Base-by-base conservation (phyloP, 2,329 filamentous ascomycete species). In the Aspergillus vadensis region DNA sequence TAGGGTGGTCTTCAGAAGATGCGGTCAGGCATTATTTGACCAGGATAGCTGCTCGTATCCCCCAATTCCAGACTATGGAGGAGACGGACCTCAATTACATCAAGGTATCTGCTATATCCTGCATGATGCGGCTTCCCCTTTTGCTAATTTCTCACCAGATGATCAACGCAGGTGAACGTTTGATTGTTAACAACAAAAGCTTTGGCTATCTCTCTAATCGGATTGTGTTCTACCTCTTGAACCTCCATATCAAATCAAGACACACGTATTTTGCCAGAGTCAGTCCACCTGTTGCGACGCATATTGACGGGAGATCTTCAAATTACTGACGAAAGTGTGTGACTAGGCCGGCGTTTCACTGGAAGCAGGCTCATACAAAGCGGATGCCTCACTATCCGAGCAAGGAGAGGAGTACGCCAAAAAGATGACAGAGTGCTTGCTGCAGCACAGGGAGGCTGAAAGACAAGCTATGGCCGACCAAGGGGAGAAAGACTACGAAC, bases 211-310 rank as follows among this genome's bases (percentile, higher is more conserved):
- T 99, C 32, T 96, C 93, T 0, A 93, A 99, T 75, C 88, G 95
- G 62, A 99, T 99, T 67, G 94, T 99, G 58, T 99, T 99, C 78
- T 99, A 98, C 76, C 86, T 99, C 50, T 91, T 97, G 72, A 99
- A 99, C 72, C 83, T 98, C 23, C 95, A 99, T 77, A 97, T 97
- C 82, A 98, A 99, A 77, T 90, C 90, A 52, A 87, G 94, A 59
- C 91, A 91, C 64, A 98, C 92, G 6, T 98, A 96, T 77, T 98
- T 98, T 75, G 93, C 89, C 51, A 86, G 94, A 64, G 89, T 80
- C 69, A 61, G 76, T 65, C 12, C 43, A 36, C 17, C 19, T 44
- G 47, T 36, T 9, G 30, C 49, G 15, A 51, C n/a, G n/a, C 21
- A 49, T 30, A 30, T 19, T 50, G 25, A 9, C 12, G n/a, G 6